Evolutionary conservation across 192 early-diverging fungal genomes (phyloP), one percentile per base, ranked within the genome.

Genomic region (Podila horticola): DNA sequence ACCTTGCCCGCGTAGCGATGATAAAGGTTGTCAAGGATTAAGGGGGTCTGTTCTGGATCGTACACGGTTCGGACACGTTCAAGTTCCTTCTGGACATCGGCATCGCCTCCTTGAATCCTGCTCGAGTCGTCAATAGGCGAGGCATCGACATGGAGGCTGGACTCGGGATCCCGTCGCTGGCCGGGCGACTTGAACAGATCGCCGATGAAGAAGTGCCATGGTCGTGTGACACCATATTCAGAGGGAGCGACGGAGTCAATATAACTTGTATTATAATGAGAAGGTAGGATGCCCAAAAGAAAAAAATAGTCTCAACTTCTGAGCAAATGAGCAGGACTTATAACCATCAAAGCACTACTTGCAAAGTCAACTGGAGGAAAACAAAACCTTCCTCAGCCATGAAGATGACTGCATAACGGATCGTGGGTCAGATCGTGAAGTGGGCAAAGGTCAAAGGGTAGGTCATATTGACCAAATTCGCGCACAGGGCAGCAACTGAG

Each of bases 181-280:
- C 41, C 15, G 4, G 10, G 8, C 1, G 38, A 17, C 6, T 26
- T 19, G 22, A 30, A 30, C 15, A 45, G 41, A 17, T 45, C 41
- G 15, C 68, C 51, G 29, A 82, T 49, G 3, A 69, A 67, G 49
- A 82, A 82, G 59, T 82, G 67, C 79, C 79, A 82, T 3, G 79
- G 79, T 45, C 66, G 74, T 9, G 67, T 67, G 33, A 74, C 79
- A 51, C 72, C 79, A 26, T 82, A 74, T 55, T 82, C 72, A 17
- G 79, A 74, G 2, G 72, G 72, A 6, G 63, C 63, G 0, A 82
- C 67, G 4, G 76, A 66, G 24, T 79, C 75, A 41, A 77, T 66
- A 15, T 77, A 77, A 38, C 75, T 77, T 41, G 38, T 41, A 41
- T 77, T 41, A 11, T 41, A 41, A 41, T 12, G 38, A 41, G 38